Base-by-base conservation (phyloP, 805 yeast genomes). In the Teunomyces panamensis region DNA sequence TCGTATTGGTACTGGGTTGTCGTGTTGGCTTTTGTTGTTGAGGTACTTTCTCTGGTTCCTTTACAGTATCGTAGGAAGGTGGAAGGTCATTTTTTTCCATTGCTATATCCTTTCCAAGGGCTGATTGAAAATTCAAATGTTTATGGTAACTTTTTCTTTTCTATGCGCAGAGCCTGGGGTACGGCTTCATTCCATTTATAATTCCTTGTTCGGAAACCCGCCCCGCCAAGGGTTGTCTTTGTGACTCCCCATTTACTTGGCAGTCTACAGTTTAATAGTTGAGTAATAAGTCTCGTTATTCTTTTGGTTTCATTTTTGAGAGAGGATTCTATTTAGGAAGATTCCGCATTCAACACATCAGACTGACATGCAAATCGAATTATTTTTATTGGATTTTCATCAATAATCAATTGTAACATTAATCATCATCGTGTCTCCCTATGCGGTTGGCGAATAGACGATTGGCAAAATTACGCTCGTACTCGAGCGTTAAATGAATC, bases 291-390 rank as follows among this genome's bases (percentile, higher is more conserved):
- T 5, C 7, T n/a, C 9, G 39, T 35, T 14, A 11, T 17, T 35
- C 2, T 17, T 16, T 17, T 20, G 24, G 6, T 20, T 20, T 20
- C 26, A 9, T 17, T 9, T 20, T 20, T 20, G 11, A 9, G 6
- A 30, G 32, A 30, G 32, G n/a, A 10, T 30, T n/a, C n/a, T n/a
- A 30, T 30, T n/a, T 30, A 30, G 6, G 24, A 17, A 17, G 24
- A 1, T 20, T 16, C 41, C 41, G 41, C 41, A 37, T 26, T 37
- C 41, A 37, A 37, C 41, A 33, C 50, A 57, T 68, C 73, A 68
- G 73, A 66, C 73, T 68, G 73, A 68, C 73, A 65, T 68, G 73
- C 73, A 68, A 68, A 68, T 68, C 71, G 68, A 54, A 55, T 62
- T 55, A 42, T 46, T 50, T 59, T 54, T 56, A 30, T 30, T 42